These are phyloP conservation scores for Fusarium bulbicola DNA, from an alignment of 2,329 filamentous ascomycete genomes.

Conservation along the genomic window DNA sequence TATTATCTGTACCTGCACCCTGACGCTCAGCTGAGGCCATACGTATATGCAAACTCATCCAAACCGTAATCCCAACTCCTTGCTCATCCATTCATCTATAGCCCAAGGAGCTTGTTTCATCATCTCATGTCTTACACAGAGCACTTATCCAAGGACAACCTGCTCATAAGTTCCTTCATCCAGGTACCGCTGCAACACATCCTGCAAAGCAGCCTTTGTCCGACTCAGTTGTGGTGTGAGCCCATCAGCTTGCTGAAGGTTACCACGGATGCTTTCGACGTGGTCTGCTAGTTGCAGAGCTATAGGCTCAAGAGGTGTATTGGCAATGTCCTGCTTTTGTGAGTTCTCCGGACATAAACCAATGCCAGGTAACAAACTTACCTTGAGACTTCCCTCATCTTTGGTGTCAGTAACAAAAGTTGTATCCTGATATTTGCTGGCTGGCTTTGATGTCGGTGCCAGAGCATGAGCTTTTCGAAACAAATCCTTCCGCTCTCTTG, in stretches of 20 bases:
- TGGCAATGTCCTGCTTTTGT: constrained; percentile 47
- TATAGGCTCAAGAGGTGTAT: constrained; percentile 56
- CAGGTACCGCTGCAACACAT: constrained; percentile 57
- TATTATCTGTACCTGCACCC: background rate
- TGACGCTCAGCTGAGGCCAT: background rate
- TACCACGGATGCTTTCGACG: constrained; percentile 64
- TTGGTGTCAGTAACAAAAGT: constrained; percentile 11
- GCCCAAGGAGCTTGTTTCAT: constrained; percentile 8
- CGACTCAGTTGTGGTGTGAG: constrained; percentile 59
- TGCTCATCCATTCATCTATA: constrained; percentile 3
- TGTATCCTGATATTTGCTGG: constrained; percentile 10
- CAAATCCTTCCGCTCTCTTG: constrained; percentile 59
- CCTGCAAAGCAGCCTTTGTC: constrained; percentile 60
- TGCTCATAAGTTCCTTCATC: constrained; percentile 57
- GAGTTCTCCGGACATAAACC: background rate
- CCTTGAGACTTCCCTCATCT: constrained; percentile 35
- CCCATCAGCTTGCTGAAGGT: constrained; percentile 63
- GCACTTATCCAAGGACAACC: constrained; percentile 54
- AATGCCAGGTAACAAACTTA: background rate
- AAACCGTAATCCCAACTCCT: constrained; percentile 12
- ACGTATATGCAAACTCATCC: background rate
- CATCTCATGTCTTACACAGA: background rate
- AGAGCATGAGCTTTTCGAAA: constrained; percentile 61
- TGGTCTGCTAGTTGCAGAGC: constrained; percentile 62
- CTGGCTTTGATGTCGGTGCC: constrained; percentile 49